phyloP scores from a whole-genome alignment of 1,284 basidiomycete genomes.

The Melampsora americana region DNA sequence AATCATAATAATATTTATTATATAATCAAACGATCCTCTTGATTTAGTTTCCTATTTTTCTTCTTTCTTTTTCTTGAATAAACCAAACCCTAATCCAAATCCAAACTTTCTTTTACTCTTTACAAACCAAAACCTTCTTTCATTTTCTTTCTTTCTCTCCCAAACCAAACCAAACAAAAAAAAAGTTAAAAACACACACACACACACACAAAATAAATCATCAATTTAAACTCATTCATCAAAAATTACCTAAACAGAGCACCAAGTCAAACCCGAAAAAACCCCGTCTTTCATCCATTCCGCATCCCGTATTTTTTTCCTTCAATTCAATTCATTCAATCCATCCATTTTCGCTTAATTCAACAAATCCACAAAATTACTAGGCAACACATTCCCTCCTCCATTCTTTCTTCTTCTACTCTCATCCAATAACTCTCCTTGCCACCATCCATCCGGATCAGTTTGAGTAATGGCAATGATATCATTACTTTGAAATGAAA shows the following conservation, averaged over 20 bases:
- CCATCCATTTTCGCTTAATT: conserved; percentile 7
- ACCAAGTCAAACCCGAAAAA: background rate
- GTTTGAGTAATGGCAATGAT: conserved; percentile 88
- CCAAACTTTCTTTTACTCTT: background rate
- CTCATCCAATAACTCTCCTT: conserved; percentile 75
- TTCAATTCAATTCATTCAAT: background rate
- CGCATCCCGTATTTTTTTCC: background rate
- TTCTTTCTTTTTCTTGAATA: background rate
- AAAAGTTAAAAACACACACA: background rate
- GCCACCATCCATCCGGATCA: conserved; percentile 94
- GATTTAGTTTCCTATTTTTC: background rate
- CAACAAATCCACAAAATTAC: conserved; percentile 65
- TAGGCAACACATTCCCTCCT: conserved; percentile 83
- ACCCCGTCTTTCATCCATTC: too few relatives aligned
- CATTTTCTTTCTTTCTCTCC: background rate
- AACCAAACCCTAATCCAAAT: background rate
- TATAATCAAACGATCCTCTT: too few relatives aligned
- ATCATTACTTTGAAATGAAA: conserved; percentile 82
- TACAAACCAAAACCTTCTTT: background rate
- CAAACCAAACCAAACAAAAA: background rate
- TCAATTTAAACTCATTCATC: conserved; percentile 4
- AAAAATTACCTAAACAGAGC: background rate
- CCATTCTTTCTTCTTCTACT: conserved; percentile 61
- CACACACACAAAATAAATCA: background rate
- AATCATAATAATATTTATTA: too few relatives aligned